Conservation (phyloP, 2,329 filamentous ascomycete genomes). For the Aspergillus caelatus region DNA sequence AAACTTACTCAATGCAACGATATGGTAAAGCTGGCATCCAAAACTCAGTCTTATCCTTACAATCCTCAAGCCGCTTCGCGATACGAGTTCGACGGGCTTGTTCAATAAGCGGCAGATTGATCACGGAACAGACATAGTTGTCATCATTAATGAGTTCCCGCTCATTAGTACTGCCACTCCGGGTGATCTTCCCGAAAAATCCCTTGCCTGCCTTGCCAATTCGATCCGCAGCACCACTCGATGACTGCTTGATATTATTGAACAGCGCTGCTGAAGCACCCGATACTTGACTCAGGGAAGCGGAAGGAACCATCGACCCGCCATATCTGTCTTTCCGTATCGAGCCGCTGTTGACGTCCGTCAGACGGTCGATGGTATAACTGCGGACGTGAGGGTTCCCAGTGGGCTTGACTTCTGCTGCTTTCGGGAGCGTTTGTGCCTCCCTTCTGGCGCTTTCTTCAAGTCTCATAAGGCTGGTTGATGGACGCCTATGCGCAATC, state of each 20-base stretch:
- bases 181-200: slow-evolving; percentile 75
- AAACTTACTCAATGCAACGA: slow-evolving; percentile 80
- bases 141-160: slow-evolving; percentile 74
- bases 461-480: slow-evolving; percentile 42
- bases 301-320: slow-evolving; percentile 46
- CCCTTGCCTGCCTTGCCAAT: slow-evolving; percentile 75
- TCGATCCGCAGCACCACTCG: slow-evolving; percentile 72
- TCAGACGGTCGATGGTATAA: slow-evolving; percentile 70
- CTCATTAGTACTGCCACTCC: slow-evolving; percentile 69
- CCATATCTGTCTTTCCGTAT: slow-evolving; percentile 37
- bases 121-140: slow-evolving; percentile 80
- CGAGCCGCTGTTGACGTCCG: slow-evolving; percentile 32
- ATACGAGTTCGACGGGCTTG: slow-evolving; percentile 91
- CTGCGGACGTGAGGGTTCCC: slow-evolving; percentile 68
- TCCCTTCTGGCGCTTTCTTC: slow-evolving; percentile 38
- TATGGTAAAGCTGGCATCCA: slow-evolving; percentile 98
- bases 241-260: slow-evolving; percentile 72
- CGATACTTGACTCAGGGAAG: slow-evolving; percentile 51
- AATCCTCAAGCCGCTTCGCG: slow-evolving; percentile 83
- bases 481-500: slow-evolving; percentile 39
- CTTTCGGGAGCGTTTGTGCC: slow-evolving; percentile 56
- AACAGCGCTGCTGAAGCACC: slow-evolving; percentile 67
- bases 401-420: slow-evolving; percentile 68
- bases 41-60: slow-evolving; percentile 93
- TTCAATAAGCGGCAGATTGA: slow-evolving; percentile 82